Evolutionary conservation across 306 rosid species (phyloP).

Genomic region (Trichosanthes cucumerina): DNA sequence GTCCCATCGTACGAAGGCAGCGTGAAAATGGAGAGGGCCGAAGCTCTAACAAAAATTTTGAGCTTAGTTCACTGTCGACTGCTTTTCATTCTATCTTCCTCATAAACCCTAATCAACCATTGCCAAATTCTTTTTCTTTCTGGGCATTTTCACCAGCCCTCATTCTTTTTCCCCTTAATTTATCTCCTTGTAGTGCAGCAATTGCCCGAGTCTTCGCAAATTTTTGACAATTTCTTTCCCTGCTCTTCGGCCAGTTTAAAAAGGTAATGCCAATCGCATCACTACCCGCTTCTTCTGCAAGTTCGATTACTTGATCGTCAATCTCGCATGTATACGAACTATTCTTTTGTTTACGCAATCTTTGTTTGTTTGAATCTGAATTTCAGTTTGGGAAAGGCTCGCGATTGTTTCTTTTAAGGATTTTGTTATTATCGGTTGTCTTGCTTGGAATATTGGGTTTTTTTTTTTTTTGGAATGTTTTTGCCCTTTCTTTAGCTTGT

Average conservation of each 20-base stretch:
- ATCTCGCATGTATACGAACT: not conserved
- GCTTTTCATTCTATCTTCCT: not conserved
- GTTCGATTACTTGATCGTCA: not conserved
- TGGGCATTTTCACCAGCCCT: not conserved
- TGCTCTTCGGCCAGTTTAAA: not conserved
- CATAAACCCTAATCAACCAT: conserved; percentile 5
- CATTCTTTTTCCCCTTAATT: not conserved
- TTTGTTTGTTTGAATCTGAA: not conserved
- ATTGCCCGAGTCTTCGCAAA: not conserved
- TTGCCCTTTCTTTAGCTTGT: not conserved
- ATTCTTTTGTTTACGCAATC: not conserved
- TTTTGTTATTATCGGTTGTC: not conserved
- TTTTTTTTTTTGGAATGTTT: not conserved
- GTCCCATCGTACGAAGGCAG: not conserved
- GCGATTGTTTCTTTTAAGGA: not conserved
- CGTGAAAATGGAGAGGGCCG: not conserved
- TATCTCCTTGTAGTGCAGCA: not conserved
- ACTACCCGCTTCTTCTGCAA: not conserved
- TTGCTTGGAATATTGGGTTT: not conserved
- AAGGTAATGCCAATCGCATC: not conserved
- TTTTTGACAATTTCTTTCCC: not conserved
- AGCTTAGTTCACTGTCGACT: not conserved
- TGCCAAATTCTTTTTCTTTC: not conserved
- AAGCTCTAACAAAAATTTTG: not conserved
- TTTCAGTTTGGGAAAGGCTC: not conserved